A percentile compares a stretch with the other conserved stretches of the same genome.
phyloP scores from a whole-genome alignment of 2,329 filamentous ascomycete species.

The Pyrenophora seminiperda region DNA sequence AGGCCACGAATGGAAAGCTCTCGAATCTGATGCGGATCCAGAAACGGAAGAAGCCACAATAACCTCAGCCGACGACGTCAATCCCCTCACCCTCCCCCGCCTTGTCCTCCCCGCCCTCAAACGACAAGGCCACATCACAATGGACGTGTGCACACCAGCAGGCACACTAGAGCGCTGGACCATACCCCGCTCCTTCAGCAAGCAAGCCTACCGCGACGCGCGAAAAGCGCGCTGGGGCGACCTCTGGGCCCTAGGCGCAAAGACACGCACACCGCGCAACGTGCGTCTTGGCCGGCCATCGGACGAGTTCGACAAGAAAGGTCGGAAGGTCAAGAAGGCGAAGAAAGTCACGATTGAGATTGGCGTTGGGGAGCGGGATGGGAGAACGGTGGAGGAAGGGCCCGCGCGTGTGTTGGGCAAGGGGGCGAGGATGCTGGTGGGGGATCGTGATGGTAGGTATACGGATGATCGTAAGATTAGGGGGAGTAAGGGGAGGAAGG shows the following conservation, averaged over 20 bases:
- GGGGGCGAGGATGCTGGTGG: constrained; percentile 32
- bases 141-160: constrained; percentile 88
- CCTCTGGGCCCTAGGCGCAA: constrained; percentile 92
- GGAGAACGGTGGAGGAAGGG: constrained; percentile 27
- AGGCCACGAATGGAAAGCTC: constrained; percentile 62
- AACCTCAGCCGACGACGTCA: constrained; percentile 39
- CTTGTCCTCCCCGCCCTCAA: constrained; percentile 82
- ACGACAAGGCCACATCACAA: constrained; percentile 80
- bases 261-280: constrained; percentile 71
- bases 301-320: constrained; percentile 50
- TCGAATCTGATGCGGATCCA: constrained; percentile 16
- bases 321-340: constrained; percentile 38
- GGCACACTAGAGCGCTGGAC: constrained; percentile 93
- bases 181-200: constrained; percentile 79
- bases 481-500: constrained; percentile 48
- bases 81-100: constrained; percentile 74
- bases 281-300: constrained; percentile 62
- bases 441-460: constrained; percentile 41
- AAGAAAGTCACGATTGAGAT: constrained; percentile 42
- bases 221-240: constrained; percentile 92
- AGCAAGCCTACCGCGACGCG: constrained; percentile 86
- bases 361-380: constrained; percentile 32
- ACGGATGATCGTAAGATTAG: constrained; percentile 44
- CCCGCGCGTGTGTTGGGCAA: constrained; percentile 18
- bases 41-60: constrained; percentile 36